Base-by-base conservation (phyloP, 345 rosid species). In the Moricandia moricandioides region DNA sequence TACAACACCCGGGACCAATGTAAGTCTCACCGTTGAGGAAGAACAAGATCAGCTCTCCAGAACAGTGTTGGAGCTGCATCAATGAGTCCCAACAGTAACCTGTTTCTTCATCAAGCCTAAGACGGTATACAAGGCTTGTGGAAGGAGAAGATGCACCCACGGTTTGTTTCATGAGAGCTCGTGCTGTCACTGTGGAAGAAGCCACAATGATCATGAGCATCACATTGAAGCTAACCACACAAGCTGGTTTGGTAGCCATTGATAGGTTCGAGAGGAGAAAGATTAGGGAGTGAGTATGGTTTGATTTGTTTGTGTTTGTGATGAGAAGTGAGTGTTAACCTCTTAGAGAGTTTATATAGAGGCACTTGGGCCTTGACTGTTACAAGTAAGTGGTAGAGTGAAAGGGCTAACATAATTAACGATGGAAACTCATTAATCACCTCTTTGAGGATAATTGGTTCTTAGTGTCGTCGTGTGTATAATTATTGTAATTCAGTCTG, bases 1-100 rank as follows among this genome's bases (percentile, higher is more conserved):
- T 58, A 72, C 98, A 91, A 27, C 97, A 93, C 13, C 83, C 61
- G 0, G 72, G 76, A 3, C 97, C 98, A 11, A 89, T 18, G 49
- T 85, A 78, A 5, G 91, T 84, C 77, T 92, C 96, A 4, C 95
- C 95, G 13, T 88, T 85, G 66, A 90, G 79, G 70, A 92, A 92
- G 78, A 92, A 92, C 51, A 85, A 16, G 43, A 87, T 68, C 3
- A 92, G 72, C 84, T 88, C 97, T 0, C 91, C 96, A 0, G 91
- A 84, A 64, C 98, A 91, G 17, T 92, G 79, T 69, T 91, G 91
- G n/a, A 90, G 90, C 80, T 87, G 85, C 58, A 86, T 73, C 80
- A 90, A 27, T 13, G 97, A 88, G 62, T 82, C 93, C 97, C 97
- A 90, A 63, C 97, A 93, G 61, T 72, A 73, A 0, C 85, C 10